Evolutionary conservation across 2,329 filamentous ascomycete genomes (phyloP).

Genomic region (Alternaria gaisen): DNA sequence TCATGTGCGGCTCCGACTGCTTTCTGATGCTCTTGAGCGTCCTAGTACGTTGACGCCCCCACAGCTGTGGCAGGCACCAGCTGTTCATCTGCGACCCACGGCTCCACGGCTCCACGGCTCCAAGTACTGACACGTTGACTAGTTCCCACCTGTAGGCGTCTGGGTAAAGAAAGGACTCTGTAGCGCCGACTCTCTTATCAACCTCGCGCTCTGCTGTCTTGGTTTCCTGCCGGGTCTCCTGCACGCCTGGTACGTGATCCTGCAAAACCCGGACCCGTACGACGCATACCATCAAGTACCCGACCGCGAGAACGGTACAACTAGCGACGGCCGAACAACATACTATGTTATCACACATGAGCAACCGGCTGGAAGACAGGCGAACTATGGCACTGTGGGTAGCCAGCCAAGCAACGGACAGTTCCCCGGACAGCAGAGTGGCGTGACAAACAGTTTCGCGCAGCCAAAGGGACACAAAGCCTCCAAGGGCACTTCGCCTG

Average conservation of each 20-base stretch:
- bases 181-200: constrained; percentile 91
- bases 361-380: constrained; percentile 51
- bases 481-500: constrained; percentile 20
- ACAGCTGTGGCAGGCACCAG: constrained; percentile 20
- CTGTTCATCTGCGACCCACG: neutral
- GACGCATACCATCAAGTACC: constrained; percentile 67
- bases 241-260: constrained; percentile 98
- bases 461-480: constrained; percentile 34
- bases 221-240: constrained; percentile 80
- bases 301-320: constrained; percentile 61
- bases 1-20: constrained; percentile 68
- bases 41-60: constrained; percentile 58
- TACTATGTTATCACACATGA: constrained; percentile 41
- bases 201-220: constrained; percentile 80
- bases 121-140: constrained; percentile 8
- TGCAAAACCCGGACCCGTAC: constrained; percentile 79
- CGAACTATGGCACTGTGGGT: constrained; percentile 55
- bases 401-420: constrained; percentile 50
- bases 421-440: constrained; percentile 54
- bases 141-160: constrained; percentile 62
- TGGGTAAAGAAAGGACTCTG: constrained; percentile 98
- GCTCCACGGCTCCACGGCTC: neutral
- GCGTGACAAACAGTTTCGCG: constrained; percentile 42
- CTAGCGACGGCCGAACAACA: constrained; percentile 27
- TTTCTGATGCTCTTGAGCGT: constrained; percentile 68